Conservation (phyloP, 805 yeast genomes). For the Myxozyma lipomycoides region DNA sequence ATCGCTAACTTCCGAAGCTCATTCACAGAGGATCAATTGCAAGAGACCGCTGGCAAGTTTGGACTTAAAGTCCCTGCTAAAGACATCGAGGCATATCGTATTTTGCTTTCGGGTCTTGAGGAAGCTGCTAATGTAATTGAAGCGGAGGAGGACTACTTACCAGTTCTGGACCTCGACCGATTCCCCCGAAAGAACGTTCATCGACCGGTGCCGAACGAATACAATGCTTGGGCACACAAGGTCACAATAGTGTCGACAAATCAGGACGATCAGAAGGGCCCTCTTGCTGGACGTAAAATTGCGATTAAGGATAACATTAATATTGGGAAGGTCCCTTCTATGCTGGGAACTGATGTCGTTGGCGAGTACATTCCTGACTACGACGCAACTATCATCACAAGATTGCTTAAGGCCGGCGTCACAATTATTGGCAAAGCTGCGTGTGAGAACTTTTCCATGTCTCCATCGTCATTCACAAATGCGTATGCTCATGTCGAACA, state of each 20-base stretch:
- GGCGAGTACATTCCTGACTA: conserved; percentile 37
- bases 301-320: conserved; percentile 40
- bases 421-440: conserved; percentile 38
- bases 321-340: conserved; percentile 39
- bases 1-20: conserved; percentile 3
- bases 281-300: conserved; percentile 35
- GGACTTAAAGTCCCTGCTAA: conserved; percentile 15
- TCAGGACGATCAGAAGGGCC: conserved; percentile 28
- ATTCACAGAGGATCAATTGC: conserved; percentile 15
- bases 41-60: conserved; percentile 7
- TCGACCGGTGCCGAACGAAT: conserved; percentile 32
- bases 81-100: conserved; percentile 21
- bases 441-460: conserved; percentile 41
- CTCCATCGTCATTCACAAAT: conserved; percentile 38
- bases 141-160: conserved; percentile 33
- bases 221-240: conserved; percentile 38
- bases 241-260: conserved; percentile 33
- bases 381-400: conserved; percentile 41
- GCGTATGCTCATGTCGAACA: conserved; percentile 45
- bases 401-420: conserved; percentile 40
- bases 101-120: conserved; percentile 20
- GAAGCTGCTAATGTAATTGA: conserved; percentile 15
- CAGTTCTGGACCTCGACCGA: conserved; percentile 34
- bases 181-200: conserved; percentile 37
- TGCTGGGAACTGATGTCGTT: conserved; percentile 39